Conservation (phyloP, 1,284 basidiomycete species). For the Violaceomyces palustris region DNA sequence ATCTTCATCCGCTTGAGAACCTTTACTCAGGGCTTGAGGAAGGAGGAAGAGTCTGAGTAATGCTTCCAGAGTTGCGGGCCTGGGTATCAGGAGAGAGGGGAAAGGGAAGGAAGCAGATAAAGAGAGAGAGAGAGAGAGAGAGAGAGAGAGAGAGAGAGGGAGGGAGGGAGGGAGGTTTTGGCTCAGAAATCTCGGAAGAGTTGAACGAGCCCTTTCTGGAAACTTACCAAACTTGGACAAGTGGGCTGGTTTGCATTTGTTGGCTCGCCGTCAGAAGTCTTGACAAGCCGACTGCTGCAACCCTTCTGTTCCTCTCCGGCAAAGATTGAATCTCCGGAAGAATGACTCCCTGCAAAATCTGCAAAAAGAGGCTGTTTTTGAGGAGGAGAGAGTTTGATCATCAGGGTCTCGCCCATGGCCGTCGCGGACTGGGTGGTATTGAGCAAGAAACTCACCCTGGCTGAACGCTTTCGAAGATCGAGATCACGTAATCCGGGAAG, state of each 20-base stretch:
- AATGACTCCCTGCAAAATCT: constrained; percentile 74
- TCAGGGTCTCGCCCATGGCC: not conserved
- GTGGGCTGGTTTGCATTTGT: too few relatives aligned
- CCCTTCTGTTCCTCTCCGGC: constrained; percentile 73
- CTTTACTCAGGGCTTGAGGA: constrained; percentile 59
- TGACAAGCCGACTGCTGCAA: constrained; percentile 76
- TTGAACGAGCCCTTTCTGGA: too few relatives aligned
- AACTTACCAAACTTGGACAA: too few relatives aligned
- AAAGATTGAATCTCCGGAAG: constrained; percentile 76
- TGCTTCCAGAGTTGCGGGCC: constrained; percentile 44
- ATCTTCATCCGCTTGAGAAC: constrained; percentile 54
- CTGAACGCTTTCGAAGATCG: constrained; percentile 76
- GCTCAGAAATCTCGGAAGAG: too few relatives aligned
- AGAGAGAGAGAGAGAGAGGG: too few relatives aligned
- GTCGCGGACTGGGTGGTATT: not conserved
- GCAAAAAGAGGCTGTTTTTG: constrained; percentile 63
- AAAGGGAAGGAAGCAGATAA: constrained; percentile 61
- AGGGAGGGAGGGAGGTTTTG: too few relatives aligned
- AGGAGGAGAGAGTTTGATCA: not conserved
- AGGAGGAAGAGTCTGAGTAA: constrained; percentile 67
- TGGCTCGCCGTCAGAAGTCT: constrained; percentile 72
- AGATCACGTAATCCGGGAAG: constrained; percentile 70
- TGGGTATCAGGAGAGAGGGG: constrained; percentile 58
- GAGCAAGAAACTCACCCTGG: constrained; percentile 57
- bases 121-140: too few relatives aligned